Percentiles rank a stretch among this genome's conserved stretches.
Conservation (phyloP, 2,329 filamentous ascomycete species). For the Lomentospora prolificans region DNA sequence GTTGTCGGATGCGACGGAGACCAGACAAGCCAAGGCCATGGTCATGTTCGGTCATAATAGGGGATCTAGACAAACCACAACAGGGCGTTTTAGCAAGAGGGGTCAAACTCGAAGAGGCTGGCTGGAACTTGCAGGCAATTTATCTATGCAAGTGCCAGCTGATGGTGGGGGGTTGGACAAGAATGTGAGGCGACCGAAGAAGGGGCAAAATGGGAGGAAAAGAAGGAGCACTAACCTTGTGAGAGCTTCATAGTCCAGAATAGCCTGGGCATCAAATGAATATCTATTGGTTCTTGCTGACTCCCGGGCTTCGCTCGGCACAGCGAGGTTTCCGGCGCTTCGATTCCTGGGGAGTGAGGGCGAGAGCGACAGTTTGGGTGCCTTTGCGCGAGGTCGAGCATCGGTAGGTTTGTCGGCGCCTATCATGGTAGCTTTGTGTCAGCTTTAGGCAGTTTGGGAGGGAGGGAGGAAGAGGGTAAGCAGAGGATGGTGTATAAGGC, state of each 20-base stretch:
- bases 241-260: slow-evolving; percentile 57
- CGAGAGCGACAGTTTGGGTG: slow-evolving; percentile 34
- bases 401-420: slow-evolving; percentile 7
- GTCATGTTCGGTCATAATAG: slow-evolving; percentile 76
- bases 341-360: slow-evolving; percentile 53
- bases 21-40: slow-evolving; percentile 79
- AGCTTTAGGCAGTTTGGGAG: slow-evolving; percentile 1
- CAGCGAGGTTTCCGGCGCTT: slow-evolving; percentile 52
- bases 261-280: slow-evolving; percentile 56
- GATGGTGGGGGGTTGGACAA: background rate
- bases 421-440: slow-evolving; percentile 8
- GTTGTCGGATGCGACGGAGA: slow-evolving; percentile 86
- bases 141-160: background rate
- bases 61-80: slow-evolving; percentile 46
- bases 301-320: slow-evolving; percentile 40
- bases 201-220: background rate
- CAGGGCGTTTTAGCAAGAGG: background rate
- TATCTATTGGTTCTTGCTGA: slow-evolving; percentile 53
- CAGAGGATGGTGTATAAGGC: background rate
- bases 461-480: background rate
- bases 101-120: background rate
- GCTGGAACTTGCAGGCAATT: background rate
- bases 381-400: slow-evolving; percentile 23
- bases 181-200: background rate
- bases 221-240: slow-evolving; percentile 48